These are phyloP conservation scores for Coccomyxa subellipsoidea DNA, from an alignment of 163 green algal species.

Conservation along the genomic window DNA sequence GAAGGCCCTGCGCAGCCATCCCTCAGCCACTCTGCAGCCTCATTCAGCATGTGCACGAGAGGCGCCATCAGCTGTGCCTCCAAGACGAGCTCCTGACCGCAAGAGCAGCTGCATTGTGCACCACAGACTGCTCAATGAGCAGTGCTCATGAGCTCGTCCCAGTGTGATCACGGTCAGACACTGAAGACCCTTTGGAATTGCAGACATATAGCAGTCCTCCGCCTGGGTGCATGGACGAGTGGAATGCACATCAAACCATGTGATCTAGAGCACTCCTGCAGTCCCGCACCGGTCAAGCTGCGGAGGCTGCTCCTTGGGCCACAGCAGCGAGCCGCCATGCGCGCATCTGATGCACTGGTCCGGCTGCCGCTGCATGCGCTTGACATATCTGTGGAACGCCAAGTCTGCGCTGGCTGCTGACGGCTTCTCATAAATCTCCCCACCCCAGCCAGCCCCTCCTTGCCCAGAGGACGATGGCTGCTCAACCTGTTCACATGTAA, in stretches of 20 bases:
- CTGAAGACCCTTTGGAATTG: too few relatives aligned
- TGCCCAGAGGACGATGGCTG: too few relatives aligned
- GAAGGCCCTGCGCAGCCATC: neutral
- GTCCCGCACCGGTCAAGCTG: conserved; percentile 6
- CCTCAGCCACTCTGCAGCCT: conserved; percentile 23
- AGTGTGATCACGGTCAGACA: too few relatives aligned
- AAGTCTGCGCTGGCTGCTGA: conserved; percentile 21
- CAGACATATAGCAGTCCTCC: too few relatives aligned
- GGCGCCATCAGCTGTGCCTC: conserved; percentile 69
- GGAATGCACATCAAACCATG: too few relatives aligned
- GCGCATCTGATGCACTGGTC: conserved; percentile 52
- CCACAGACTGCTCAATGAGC: too few relatives aligned
- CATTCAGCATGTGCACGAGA: conserved; percentile 39
- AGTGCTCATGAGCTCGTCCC: too few relatives aligned
- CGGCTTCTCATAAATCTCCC: conserved; percentile 44
- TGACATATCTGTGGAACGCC: conserved; percentile 57
- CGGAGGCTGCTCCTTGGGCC: conserved; percentile 8
- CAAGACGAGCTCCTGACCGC: conserved; percentile 32
- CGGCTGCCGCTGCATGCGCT: conserved; percentile 43
- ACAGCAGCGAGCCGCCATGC: neutral
- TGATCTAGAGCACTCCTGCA: neutral
- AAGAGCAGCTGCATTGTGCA: conserved; percentile 26
- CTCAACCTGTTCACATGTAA: neutral
- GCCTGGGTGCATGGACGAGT: too few relatives aligned
- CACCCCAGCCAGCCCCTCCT: conserved; percentile 30